Conservation (phyloP, 768 basidiomycete genomes). For the Suillus hirtellus region DNA sequence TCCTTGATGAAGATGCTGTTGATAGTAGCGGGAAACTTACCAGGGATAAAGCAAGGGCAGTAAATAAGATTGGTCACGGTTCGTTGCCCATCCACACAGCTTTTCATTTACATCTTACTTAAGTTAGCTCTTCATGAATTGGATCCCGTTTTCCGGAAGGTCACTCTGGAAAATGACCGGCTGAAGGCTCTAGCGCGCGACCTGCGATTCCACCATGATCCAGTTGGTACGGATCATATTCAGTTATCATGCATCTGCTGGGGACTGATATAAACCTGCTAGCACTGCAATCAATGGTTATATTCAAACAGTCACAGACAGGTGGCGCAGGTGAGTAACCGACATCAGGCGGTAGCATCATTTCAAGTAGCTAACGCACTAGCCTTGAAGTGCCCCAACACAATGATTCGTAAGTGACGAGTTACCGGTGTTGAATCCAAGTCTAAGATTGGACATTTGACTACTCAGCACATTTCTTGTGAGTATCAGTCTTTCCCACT, state of each 20-base stretch:
- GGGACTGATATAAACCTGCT: constrained; percentile 2
- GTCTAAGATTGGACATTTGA: neutral
- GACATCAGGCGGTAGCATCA: neutral
- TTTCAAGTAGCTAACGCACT: neutral
- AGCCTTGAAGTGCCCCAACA: constrained; percentile 73
- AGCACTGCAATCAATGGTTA: constrained; percentile 94
- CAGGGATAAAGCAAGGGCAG: constrained; percentile 69
- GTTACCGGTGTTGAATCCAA: neutral
- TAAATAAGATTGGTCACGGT: constrained; percentile 98
- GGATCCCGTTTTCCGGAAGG: constrained; percentile 76
- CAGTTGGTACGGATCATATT: constrained; percentile 53
- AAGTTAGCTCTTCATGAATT: constrained; percentile 80
- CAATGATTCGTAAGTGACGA: constrained; percentile 79
- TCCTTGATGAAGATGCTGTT: constrained; percentile 89
- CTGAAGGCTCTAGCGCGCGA: constrained; percentile 71
- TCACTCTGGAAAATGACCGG: constrained; percentile 78
- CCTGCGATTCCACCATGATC: constrained; percentile 76
- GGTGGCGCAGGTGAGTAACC: constrained; percentile 78
- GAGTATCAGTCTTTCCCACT: constrained; percentile 22
- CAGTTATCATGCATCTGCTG: neutral
- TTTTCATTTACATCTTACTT: neutral
- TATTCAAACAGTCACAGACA: constrained; percentile 91
- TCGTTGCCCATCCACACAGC: constrained; percentile 6
- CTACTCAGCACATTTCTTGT: constrained; percentile 71
- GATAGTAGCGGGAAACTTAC: constrained; percentile 67